A percentile compares a stretch with the other conserved stretches of the same genome.
Conservation (phyloP, 2,329 filamentous ascomycete species). For the Aureobasidium melanogenum region DNA sequence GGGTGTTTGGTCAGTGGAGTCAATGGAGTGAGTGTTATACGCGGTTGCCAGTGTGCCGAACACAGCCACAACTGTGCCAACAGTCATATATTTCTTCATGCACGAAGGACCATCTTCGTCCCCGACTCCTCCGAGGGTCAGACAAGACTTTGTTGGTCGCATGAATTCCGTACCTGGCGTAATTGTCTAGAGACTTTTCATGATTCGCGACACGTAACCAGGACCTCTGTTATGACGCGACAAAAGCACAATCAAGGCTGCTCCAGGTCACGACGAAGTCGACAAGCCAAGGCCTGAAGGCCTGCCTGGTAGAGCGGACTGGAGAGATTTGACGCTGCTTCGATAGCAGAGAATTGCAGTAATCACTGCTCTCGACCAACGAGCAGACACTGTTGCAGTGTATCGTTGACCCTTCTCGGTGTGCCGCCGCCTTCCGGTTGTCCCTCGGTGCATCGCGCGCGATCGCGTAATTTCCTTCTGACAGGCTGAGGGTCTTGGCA, state of each 20-base stretch:
- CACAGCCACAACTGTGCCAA: background rate
- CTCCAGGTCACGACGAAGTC: background rate
- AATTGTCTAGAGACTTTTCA: background rate
- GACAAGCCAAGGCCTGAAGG: background rate
- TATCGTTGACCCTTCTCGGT: background rate
- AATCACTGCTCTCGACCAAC: background rate
- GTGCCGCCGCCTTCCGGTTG: background rate
- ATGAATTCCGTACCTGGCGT: background rate
- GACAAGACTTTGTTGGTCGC: background rate
- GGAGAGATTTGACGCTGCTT: background rate
- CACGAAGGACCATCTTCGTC: background rate
- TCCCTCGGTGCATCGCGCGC: background rate
- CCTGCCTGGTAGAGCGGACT: background rate
- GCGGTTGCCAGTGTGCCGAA: background rate
- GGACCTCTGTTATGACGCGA: background rate
- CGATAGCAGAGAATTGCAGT: background rate
- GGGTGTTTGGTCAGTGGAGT: no score
- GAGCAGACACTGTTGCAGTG: background rate
- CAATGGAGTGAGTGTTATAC: background rate
- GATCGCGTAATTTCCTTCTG: background rate
- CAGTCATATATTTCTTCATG: background rate
- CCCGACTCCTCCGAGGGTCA: background rate
- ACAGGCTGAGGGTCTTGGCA: background rate
- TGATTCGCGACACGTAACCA: background rate
- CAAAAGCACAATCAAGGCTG: background rate